Percentiles rank a stretch among this genome's conserved stretches.
phyloP scores from a whole-genome alignment of 1,284 basidiomycete genomes.

The Ganoderma meredithae region DNA sequence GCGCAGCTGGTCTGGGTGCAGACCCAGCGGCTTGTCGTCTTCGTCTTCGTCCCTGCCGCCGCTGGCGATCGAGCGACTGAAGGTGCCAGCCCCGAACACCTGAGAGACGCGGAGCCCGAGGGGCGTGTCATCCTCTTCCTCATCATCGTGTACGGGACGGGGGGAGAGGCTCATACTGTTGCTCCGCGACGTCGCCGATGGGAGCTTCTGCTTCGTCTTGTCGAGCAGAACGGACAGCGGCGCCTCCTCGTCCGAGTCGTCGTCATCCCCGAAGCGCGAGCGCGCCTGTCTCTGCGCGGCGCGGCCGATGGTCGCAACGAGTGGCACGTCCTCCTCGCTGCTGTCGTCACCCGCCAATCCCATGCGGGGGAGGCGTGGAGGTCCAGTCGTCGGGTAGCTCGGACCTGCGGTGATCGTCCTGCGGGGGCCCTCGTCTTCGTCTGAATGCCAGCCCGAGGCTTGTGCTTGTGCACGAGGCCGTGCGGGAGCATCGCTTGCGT shows the following conservation, averaged over 20 bases:
- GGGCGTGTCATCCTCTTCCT: conserved; percentile 73
- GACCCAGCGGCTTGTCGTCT: conserved; percentile 63
- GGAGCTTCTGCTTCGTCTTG: conserved; percentile 57
- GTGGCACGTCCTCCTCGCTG: conserved; percentile 79
- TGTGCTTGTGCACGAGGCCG: conserved; percentile 35
- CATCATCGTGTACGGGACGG: conserved; percentile 36
- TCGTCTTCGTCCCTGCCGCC: conserved; percentile 42
- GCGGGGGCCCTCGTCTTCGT: conserved; percentile 48
- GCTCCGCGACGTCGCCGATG: conserved; percentile 44
- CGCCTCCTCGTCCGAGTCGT: conserved; percentile 76
- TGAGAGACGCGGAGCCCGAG: conserved; percentile 68
- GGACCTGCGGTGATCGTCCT: conserved; percentile 60
- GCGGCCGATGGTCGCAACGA: conserved; percentile 67
- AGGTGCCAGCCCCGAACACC: conserved; percentile 19
- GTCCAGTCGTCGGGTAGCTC: conserved; percentile 44
- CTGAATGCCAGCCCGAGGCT: conserved; percentile 37
- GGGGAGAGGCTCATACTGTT: conserved; percentile 48
- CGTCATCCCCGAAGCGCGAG: conserved; percentile 40
- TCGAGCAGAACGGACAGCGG: conserved; percentile 69
- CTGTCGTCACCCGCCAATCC: conserved; percentile 48
- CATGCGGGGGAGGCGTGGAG: conserved; percentile 31
- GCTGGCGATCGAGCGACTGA: conserved; percentile 25
- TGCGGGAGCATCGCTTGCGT: conserved; percentile 53
- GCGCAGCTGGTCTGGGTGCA: conserved; percentile 80
- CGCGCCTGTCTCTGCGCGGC: conserved; percentile 52